Conservation (phyloP, 768 basidiomycete genomes). For the Lentinula edodes region DNA sequence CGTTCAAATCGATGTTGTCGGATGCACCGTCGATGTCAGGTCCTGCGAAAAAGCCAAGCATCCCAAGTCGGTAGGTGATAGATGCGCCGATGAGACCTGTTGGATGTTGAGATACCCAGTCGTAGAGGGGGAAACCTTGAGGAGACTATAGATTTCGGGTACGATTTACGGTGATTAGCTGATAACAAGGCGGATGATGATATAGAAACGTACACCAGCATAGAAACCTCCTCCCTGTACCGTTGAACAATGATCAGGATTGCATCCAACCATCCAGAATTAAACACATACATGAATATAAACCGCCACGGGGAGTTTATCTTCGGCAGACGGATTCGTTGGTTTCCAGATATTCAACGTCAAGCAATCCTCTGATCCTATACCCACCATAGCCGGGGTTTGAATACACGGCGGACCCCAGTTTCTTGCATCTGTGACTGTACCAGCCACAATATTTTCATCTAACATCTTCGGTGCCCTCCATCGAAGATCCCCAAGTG, state of each 20-base stretch:
- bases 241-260: neutral
- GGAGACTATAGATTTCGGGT: constrained; percentile 24
- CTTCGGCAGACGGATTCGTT: constrained; percentile 24
- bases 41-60: constrained; percentile 16
- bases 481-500: constrained; percentile 33
- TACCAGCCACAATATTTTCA: constrained; percentile 17
- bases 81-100: constrained; percentile 16
- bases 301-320: constrained; percentile 33
- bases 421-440: constrained; percentile 34
- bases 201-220: constrained; percentile 18
- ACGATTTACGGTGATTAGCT: too few species aligned
- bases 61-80: constrained; percentile 15
- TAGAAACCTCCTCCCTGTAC: constrained; percentile 37
- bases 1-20: constrained; percentile 20
- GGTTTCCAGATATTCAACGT: constrained; percentile 40
- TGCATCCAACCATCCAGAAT: neutral
- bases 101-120: constrained; percentile 38
- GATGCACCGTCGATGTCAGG: constrained; percentile 10
- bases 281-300: constrained; percentile 32
- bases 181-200: neutral
- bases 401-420: constrained; percentile 44
- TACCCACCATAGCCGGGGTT: constrained; percentile 37
- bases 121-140: constrained; percentile 41
- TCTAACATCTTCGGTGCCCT: constrained; percentile 30
- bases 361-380: constrained; percentile 41